Evolutionary conservation across 2,329 filamentous ascomycete species (phyloP), one percentile per base, ranked within the genome.

Genomic region (Paraconiothyrium brasiliense): DNA sequence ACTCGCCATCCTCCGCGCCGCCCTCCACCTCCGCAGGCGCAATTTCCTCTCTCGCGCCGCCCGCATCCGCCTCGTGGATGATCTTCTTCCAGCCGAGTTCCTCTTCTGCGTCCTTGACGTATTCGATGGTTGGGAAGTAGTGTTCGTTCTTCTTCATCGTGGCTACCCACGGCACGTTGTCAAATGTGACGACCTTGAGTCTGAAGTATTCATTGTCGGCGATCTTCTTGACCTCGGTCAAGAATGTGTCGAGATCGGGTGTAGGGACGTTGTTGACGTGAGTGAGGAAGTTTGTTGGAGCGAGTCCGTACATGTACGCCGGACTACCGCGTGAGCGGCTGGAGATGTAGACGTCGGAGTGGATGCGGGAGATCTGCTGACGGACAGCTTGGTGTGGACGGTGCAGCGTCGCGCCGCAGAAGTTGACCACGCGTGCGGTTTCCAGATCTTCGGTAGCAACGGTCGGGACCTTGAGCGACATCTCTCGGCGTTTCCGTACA

Each of bases 71-170:
- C 66, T 86, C 83, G 60, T 89, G 85, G 35, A 84, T 84, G 48
- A 87, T 79, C 34, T 85, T 84, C 71, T 80, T 83, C 87, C 87
- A 90, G 4, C 87, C 86, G 20, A 84, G 80, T 5, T 81, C 76
- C 62, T 83, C 78, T 1, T 72, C 75, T 1, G 78, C 57, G 63
- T 89, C 87, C 71, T 89, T 89, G 56, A 86, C 73, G 63, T 88
- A 89, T 76, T 90, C 87, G 34, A 88, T 85, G 63, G 89, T 90
- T 2, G 88, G 87, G 80, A 90, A 90, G 78, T 99, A 99, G 80
- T 99, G 95, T 76, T 99, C 94, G 71, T 97, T 97, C 87, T 98
- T 98, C 89, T 99, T 99, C 92, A 99, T 97, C 9, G 95, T 99
- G 43, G 96, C 92, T n/a, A 99, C 93, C 93, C 95, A 99, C 3